Evolutionary conservation across 2,329 filamentous ascomycete genomes (phyloP), one percentile per base, ranked within the genome.

Genomic region (Emergomyces africanus): DNA sequence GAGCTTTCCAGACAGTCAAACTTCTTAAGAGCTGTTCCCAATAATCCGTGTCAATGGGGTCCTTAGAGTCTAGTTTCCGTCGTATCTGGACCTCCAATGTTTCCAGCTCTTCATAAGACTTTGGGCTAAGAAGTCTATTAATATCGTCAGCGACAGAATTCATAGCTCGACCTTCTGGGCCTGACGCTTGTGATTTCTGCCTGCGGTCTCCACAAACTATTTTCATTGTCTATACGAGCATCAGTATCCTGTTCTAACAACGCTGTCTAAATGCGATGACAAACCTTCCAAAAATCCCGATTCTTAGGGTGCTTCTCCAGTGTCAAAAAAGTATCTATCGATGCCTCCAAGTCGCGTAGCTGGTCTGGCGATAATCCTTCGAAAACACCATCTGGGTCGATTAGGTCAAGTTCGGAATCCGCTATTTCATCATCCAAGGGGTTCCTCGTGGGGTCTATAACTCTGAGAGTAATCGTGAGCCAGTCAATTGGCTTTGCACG

Each of bases 31-130:
- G 79, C 70, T 96, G 89, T 70, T 95, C 90, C 94, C 94, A 99
- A 72, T 97, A 99, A 74, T 99, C 94, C 2, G 88, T 90, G 72
- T 99, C 94, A 64, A 99, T 92, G 10, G 89, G 86, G 69, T 96
- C 91, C 69, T 96, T 86, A 8, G 90, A 95, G 57, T 85, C 81
- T 54, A 99, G 77, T 76, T 99, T 99, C 18, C 80, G 78, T 70
- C 84, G 85, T 71, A 99, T 94, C 75, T 97, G 91, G 63, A 79
- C 83, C 74, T 99, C 92, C 54, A 99, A 78, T 20, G 82, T 82
- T 69, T 91, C 87, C n/a, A 99, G 79, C 71, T 97, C 89, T 66
- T 90, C 86, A 66, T 89, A 85, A 18, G 85, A 83, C 75, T 99
- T 99, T 9, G 90, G 89, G 3, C 83, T 82, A 12, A 99, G 79